Percentiles rank a stretch among this genome's conserved stretches.
These are phyloP conservation scores for Effrenium voratum DNA, from an alignment of 73 alveolate genomes.

Conservation along the genomic window DNA sequence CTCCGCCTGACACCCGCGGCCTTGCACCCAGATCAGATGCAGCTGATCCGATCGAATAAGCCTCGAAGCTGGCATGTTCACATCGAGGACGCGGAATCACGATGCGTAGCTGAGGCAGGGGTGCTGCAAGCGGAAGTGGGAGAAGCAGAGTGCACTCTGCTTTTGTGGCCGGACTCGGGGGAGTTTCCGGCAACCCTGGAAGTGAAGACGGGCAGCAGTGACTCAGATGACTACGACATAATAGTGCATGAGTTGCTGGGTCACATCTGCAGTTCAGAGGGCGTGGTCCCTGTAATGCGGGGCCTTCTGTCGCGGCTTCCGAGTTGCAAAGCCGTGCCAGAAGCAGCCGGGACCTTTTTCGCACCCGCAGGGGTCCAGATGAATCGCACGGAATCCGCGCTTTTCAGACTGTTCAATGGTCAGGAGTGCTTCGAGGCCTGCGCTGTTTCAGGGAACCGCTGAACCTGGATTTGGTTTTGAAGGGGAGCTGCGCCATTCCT, in stretches of 20 bases:
- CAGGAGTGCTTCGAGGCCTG: not conserved
- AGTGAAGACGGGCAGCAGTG: not conserved
- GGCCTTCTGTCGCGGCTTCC: not conserved
- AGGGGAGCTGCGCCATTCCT: too few relatives aligned
- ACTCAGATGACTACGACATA: not conserved
- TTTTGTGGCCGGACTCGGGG: not conserved
- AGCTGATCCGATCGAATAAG: not conserved
- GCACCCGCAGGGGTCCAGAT: not conserved
- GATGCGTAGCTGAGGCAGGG: not conserved
- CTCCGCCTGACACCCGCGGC: conserved; percentile 1
- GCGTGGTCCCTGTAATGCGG: not conserved
- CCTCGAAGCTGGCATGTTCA: not conserved
- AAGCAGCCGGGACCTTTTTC: conserved; percentile 1
- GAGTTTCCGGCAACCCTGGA: not conserved
- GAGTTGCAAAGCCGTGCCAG: not conserved
- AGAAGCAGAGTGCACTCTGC: not conserved
- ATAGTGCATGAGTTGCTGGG: not conserved
- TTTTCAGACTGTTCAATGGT: not conserved
- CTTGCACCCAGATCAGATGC: not conserved
- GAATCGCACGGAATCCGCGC: not conserved
- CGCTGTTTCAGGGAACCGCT: too few relatives aligned
- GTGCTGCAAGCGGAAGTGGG: not conserved
- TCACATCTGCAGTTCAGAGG: not conserved
- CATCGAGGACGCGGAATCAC: not conserved
- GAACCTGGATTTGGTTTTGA: too few relatives aligned